Conservation (phyloP, 192 early-diverging fungal species). For the Podila clonocystis region DNA sequence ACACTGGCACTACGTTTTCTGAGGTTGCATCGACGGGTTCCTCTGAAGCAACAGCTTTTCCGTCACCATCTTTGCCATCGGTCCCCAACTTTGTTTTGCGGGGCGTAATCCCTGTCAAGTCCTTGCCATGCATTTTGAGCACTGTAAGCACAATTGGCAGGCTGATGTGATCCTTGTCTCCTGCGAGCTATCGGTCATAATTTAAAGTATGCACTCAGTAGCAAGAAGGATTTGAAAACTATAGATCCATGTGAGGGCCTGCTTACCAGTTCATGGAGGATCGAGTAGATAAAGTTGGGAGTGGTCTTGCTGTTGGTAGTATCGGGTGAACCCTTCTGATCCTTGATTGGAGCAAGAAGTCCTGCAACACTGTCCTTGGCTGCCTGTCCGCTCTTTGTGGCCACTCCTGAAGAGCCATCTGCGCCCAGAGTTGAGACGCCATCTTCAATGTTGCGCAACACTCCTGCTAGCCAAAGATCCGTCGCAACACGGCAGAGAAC, state of each 20-base stretch:
- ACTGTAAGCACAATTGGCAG: slow-evolving; percentile 62
- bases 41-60: slow-evolving; percentile 13
- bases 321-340: slow-evolving; percentile 28
- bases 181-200: slow-evolving; percentile 35
- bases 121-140: slow-evolving; percentile 63
- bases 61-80: slow-evolving; percentile 35
- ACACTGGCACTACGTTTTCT: slow-evolving; percentile 41
- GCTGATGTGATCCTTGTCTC: slow-evolving; percentile 65
- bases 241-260: neutral
- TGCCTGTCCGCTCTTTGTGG: slow-evolving; percentile 50
- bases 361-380: slow-evolving; percentile 61
- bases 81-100: slow-evolving; percentile 50
- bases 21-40: slow-evolving; percentile 9
- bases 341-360: slow-evolving; percentile 38
- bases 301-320: slow-evolving; percentile 31
- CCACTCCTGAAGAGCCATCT: slow-evolving; percentile 36
- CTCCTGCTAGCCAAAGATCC: slow-evolving; percentile 87
- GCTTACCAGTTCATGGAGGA: slow-evolving; percentile 63
- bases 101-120: slow-evolving; percentile 58
- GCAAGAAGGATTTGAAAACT: neutral
- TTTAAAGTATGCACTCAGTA: neutral
- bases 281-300: slow-evolving; percentile 60
- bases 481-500: slow-evolving; percentile 73
- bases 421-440: slow-evolving; percentile 60
- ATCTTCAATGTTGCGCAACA: slow-evolving; percentile 74